phyloP scores from a whole-genome alignment of 1,139 yeast species.

The Sugiyamaella novakii region DNA sequence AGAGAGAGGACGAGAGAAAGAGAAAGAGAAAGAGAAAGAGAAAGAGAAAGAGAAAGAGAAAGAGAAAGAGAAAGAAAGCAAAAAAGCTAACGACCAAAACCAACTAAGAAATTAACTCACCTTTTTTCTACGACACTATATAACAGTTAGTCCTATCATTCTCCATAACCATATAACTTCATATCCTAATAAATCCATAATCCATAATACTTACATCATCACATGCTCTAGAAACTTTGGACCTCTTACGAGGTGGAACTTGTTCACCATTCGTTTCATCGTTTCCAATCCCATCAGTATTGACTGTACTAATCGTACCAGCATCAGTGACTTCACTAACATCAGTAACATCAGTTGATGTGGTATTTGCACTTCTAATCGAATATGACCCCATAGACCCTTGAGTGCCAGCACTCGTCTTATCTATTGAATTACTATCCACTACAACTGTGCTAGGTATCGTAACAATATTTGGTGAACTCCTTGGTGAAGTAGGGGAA shows the following conservation, averaged over 20 bases:
- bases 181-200: too few relatives aligned
- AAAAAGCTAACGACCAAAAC: background rate
- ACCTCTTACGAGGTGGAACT: constrained; percentile 43
- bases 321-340: background rate
- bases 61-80: background rate
- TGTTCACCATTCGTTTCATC: constrained; percentile 10
- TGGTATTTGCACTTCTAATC: background rate
- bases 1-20: background rate
- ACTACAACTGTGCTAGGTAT: constrained; percentile 1
- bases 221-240: constrained; percentile 49
- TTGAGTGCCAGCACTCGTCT: constrained; percentile 6
- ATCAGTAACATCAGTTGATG: background rate
- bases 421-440: background rate
- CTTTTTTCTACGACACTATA: constrained; percentile 44
- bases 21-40: background rate
- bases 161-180: too few relatives aligned
- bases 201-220: constrained; percentile 44
- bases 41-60: background rate
- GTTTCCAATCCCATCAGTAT: background rate
- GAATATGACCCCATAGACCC: constrained; percentile 4
- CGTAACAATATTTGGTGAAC: background rate
- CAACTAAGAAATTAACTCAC: constrained; percentile 31
- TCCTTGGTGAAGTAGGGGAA: constrained; percentile 8
- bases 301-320: background rate
- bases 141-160: background rate